Evolutionary conservation across 2,329 filamentous ascomycete genomes (phyloP), one percentile per base, ranked within the genome.

Genomic region (Aspergillus niger): DNA sequence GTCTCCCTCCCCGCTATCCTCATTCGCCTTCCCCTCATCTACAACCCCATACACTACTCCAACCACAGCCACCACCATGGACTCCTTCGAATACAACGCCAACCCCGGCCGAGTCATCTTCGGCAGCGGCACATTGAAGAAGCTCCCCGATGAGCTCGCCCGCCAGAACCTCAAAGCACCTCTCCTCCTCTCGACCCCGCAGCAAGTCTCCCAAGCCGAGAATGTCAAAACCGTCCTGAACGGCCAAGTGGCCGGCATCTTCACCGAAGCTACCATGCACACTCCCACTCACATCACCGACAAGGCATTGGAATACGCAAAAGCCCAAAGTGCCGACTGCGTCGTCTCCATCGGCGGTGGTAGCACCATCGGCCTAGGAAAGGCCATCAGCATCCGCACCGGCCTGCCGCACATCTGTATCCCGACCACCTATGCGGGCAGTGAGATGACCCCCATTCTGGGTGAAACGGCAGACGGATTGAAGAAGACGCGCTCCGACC

Each of bases 361-460:
- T 28, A 86, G 84, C 57, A 87, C 86, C 0, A 85, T 85, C 55
- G 86, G 86, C 0, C 74, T 89, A n/a, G 84, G 85, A 4, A 86
- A 87, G 66, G 84, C 84, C 1, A 80, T 86, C 61, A 80, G 79
- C 50, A 74, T 82, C 51, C 79, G 82, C 44, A 85, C 83, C 36
- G 79, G 78, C 0, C 75, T 86, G 36, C 83, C 82, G 20, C 84
- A 87, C 67, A 81, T 87, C 47, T 86, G 83, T 66, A 82, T 87
- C 52, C 84, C 85, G n/a, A 87, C 85, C 2, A 86, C 85, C 0
- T 87, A 87, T 68, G 82, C 85, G 5, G 84, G 84, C 3, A 85
- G 82, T 62, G 87, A 89, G 69, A 86, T 89, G 81, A 89, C 86
- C 3, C 84, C 86, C 0, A 87, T 88, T 50, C 74, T 89, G 11